Percentiles rank a stretch among this genome's conserved stretches.
Conservation (phyloP, 768 basidiomycete genomes). For the Pilatotrama ljubarskyi region DNA sequence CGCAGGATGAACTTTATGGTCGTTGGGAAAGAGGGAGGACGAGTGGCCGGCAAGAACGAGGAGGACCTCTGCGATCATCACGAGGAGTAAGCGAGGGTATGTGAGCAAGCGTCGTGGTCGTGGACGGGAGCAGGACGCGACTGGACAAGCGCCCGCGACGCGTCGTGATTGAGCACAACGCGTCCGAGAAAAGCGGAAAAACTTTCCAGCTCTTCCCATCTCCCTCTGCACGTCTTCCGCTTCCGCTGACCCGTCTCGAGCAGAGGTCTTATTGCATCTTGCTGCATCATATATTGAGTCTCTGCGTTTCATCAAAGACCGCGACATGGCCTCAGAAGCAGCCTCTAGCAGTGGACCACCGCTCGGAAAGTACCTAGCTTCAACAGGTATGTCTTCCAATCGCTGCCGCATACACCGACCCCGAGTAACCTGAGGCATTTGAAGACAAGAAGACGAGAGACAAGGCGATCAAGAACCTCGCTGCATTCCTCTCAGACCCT, state of each 20-base stretch:
- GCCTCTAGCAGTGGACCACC: slow-evolving; percentile 50
- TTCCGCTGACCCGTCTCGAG: not conserved
- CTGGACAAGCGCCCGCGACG: not conserved
- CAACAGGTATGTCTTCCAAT: slow-evolving; percentile 60
- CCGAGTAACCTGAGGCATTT: no score
- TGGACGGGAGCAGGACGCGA: not conserved
- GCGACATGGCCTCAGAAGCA: slow-evolving; percentile 33
- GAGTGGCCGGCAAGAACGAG: slow-evolving; percentile 85
- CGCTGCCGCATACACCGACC: not conserved
- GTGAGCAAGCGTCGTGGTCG: not conserved
- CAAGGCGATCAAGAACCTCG: slow-evolving; percentile 80
- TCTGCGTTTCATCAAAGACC: not conserved
- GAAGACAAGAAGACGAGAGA: slow-evolving; percentile 91
- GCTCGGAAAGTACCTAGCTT: slow-evolving; percentile 88
- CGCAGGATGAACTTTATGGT: slow-evolving; percentile 58
- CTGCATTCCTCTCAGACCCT: slow-evolving; percentile 74
- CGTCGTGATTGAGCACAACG: slow-evolving; percentile 4
- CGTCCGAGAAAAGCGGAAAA: slow-evolving; percentile 19
- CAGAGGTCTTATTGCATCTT: not conserved
- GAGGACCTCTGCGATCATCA: slow-evolving; percentile 88
- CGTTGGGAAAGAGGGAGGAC: slow-evolving; percentile 76
- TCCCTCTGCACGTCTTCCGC: not conserved
- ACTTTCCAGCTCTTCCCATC: slow-evolving; percentile 10
- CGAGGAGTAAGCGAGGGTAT: not conserved
- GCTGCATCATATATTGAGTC: not conserved